These are phyloP conservation scores for Solanum arcanum DNA, from an alignment of 257 asterid genomes.

Conservation along the genomic window DNA sequence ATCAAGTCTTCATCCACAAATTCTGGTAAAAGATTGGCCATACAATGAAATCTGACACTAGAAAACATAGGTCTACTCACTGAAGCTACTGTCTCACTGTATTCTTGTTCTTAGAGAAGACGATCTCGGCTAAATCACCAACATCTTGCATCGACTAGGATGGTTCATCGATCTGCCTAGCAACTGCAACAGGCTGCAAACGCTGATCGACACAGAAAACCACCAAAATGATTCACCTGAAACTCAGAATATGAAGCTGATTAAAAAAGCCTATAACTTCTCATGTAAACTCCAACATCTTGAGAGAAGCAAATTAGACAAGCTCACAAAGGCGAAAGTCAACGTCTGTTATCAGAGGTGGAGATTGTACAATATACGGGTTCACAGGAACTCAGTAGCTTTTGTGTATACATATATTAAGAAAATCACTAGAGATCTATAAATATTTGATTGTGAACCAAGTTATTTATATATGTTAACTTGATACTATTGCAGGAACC, in stretches of 20 bases:
- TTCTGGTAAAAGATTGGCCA: neutral
- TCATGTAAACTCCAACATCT: neutral
- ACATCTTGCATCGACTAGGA: neutral
- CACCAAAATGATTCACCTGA: neutral
- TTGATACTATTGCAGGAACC: neutral
- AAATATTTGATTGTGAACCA: neutral
- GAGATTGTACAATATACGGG: neutral
- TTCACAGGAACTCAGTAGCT: neutral
- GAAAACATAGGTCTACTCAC: neutral
- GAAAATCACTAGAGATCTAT: neutral
- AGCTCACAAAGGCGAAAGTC: neutral
- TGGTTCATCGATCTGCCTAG: neutral
- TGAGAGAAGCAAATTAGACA: neutral
- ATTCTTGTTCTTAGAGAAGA: neutral
- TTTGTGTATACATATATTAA: neutral
- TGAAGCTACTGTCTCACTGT: neutral
- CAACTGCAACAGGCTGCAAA: neutral
- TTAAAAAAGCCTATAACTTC: neutral
- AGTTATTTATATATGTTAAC: neutral
- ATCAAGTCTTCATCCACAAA: neutral
- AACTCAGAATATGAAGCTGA: neutral
- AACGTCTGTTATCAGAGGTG: neutral
- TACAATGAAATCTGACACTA: neutral
- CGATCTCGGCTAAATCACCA: neutral
- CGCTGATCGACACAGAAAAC: neutral